Conservation (phyloP, 441 rosid species). For the Jatropha podagrica region DNA sequence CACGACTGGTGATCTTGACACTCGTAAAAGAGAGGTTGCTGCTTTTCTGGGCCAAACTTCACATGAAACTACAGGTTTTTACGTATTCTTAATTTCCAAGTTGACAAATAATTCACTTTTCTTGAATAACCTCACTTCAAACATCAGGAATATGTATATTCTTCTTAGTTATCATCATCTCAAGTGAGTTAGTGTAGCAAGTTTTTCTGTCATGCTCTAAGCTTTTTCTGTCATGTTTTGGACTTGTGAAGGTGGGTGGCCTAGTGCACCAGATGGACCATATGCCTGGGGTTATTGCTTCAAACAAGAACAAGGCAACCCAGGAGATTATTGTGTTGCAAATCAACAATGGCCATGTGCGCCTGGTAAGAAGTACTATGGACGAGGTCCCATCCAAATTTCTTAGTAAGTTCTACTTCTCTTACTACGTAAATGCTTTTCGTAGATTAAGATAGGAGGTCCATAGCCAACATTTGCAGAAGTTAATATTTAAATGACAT, state of each 20-base stretch:
- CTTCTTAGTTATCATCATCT: too few relatives aligned
- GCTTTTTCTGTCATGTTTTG: not conserved
- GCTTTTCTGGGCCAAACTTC: slow-evolving; percentile 74
- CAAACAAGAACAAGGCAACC: not conserved
- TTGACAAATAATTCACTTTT: too few relatives aligned
- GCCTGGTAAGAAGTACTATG: not conserved
- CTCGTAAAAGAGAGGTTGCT: slow-evolving; percentile 50
- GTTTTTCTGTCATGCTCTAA: too few relatives aligned
- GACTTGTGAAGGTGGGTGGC: not conserved
- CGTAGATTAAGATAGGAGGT: too few relatives aligned
- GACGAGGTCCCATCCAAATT: slow-evolving; percentile 2
- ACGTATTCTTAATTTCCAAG: too few relatives aligned
- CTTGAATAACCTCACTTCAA: too few relatives aligned
- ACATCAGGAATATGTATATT: too few relatives aligned
- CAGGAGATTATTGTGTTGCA: not conserved
- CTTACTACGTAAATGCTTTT: not conserved
- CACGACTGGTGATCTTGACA: slow-evolving; percentile 40
- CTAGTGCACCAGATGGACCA: not conserved
- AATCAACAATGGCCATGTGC: not conserved
- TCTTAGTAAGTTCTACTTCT: not conserved
- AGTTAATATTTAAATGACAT: too few relatives aligned
- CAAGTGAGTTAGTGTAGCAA: too few relatives aligned
- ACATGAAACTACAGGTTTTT: slow-evolving; percentile 53
- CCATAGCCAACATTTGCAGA: too few relatives aligned
- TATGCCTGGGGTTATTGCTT: not conserved